These are phyloP conservation scores for Hemisphaericaspora xylofermentans DNA, from an alignment of 1,139 yeast species.

Conservation along the genomic window DNA sequence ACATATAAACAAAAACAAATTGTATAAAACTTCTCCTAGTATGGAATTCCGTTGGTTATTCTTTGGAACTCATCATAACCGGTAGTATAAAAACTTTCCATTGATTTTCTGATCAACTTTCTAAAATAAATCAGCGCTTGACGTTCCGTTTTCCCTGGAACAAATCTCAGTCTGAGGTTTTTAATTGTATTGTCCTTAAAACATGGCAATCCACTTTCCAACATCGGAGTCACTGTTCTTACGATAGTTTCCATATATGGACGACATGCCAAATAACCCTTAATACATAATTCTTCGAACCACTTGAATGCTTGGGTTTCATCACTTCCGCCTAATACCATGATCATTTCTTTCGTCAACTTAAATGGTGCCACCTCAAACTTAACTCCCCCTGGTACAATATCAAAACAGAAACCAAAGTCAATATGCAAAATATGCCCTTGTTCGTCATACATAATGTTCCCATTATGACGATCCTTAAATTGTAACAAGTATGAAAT, in stretches of 20 bases:
- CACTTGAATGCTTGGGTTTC: slow-evolving; percentile 86
- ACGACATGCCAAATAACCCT: slow-evolving; percentile 86
- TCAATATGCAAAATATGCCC: slow-evolving; percentile 96
- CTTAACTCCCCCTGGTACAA: slow-evolving; percentile 98
- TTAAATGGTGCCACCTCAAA: slow-evolving; percentile 98
- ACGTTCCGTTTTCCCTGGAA: slow-evolving; percentile 72
- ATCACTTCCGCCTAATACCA: slow-evolving; percentile 87
- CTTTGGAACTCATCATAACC: slow-evolving; percentile 98
- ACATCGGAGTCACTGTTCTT: slow-evolving; percentile 87
- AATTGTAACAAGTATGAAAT: slow-evolving; percentile 90
- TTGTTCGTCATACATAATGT: slow-evolving; percentile 94
- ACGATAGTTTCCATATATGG: slow-evolving; percentile 88
- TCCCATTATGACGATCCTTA: slow-evolving; percentile 98
- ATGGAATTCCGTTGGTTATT: slow-evolving; percentile 94
- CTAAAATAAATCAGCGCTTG: slow-evolving; percentile 84
- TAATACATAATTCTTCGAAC: slow-evolving; percentile 94
- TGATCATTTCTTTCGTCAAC: slow-evolving; percentile 92
- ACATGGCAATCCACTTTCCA: slow-evolving; percentile 94
- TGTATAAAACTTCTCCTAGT: slow-evolving; percentile 31
- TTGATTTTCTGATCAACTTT: slow-evolving; percentile 72
- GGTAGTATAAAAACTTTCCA: slow-evolving; percentile 85
- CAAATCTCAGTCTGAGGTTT: slow-evolving; percentile 76
- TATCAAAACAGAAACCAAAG: slow-evolving; percentile 97
- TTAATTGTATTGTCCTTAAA: slow-evolving; percentile 84
- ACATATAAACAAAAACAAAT: neutral